Percentiles rank a stretch among this genome's conserved stretches.
These are phyloP conservation scores for Mycosarcoma mackinlayi DNA, from an alignment of 1,284 basidiomycete species.

Conservation along the genomic window DNA sequence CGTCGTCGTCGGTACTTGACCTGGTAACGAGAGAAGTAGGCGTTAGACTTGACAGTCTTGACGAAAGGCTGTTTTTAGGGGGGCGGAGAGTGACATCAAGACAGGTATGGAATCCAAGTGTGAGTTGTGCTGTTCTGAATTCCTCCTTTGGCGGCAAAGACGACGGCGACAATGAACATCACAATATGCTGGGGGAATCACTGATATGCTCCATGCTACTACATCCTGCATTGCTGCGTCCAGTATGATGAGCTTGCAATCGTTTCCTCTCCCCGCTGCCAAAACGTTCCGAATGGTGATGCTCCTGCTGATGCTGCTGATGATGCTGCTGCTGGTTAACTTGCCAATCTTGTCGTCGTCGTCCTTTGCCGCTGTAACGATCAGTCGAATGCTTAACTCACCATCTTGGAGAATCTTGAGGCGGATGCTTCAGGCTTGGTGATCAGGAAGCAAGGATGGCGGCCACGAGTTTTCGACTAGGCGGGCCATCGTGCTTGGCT, in stretches of 20 bases:
- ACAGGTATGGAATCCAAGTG: background rate
- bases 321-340: background rate
- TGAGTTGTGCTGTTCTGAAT: background rate
- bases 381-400: conserved; percentile 46
- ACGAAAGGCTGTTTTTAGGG: conserved; percentile 71
- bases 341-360: background rate
- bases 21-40: conserved; percentile 93
- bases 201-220: background rate
- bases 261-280: too few relatives aligned
- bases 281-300: too few relatives aligned
- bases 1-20: conserved; percentile 74
- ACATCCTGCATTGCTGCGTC: background rate
- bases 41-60: conserved; percentile 73
- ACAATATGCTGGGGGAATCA: too few relatives aligned
- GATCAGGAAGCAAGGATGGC: conserved; percentile 46
- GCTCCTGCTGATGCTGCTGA: background rate
- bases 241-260: background rate
- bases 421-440: conserved; percentile 52
- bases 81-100: too few relatives aligned
- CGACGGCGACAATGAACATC: background rate
- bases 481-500: background rate
- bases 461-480: conserved; percentile 11
- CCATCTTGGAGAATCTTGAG: conserved; percentile 53
- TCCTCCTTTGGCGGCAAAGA: too few relatives aligned
- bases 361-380: conserved; percentile 5